Conservation (phyloP, 2,329 filamentous ascomycete species). For the Paraconiothyrium sp. region DNA sequence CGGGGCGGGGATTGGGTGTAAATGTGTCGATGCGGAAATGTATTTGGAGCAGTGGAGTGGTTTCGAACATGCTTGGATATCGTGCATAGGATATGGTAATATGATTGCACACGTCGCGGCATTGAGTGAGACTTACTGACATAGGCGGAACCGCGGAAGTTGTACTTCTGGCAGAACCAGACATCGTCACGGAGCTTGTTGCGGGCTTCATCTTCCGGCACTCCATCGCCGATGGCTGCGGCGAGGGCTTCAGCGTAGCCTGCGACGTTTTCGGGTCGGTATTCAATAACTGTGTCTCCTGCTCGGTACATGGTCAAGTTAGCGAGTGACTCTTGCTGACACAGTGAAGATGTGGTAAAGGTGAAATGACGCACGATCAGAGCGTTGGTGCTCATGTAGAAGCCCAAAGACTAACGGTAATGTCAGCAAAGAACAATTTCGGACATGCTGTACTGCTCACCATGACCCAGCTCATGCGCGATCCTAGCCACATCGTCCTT, state of each 20-base stretch:
- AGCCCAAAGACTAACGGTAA: slow-evolving; percentile 4
- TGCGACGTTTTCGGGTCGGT: slow-evolving; percentile 4
- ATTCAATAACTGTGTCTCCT: slow-evolving; percentile 3
- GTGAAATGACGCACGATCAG: slow-evolving; percentile 2
- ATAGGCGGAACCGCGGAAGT: slow-evolving; percentile 3
- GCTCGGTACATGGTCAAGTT: neutral
- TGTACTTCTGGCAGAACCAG: neutral
- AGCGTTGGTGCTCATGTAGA: slow-evolving; percentile 11
- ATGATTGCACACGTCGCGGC: too few relatives aligned
- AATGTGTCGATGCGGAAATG: too few relatives aligned
- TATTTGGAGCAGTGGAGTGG: too few relatives aligned
- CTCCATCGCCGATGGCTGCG: neutral
- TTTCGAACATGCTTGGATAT: too few relatives aligned
- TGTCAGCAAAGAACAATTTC: neutral
- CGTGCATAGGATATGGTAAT: too few relatives aligned
- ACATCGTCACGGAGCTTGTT: neutral
- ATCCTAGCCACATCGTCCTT: slow-evolving; percentile 3
- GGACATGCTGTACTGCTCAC: neutral
- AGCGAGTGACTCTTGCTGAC: neutral
- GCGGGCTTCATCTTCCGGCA: slow-evolving; percentile 1
- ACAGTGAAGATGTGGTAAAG: neutral
- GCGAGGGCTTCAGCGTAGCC: neutral
- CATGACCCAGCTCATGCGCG: slow-evolving; percentile 13
- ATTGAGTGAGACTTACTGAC: neutral
- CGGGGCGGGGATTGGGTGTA: neutral